Conservation (phyloP, 2,329 filamentous ascomycete genomes). For the Trichoderma hamatum region DNA sequence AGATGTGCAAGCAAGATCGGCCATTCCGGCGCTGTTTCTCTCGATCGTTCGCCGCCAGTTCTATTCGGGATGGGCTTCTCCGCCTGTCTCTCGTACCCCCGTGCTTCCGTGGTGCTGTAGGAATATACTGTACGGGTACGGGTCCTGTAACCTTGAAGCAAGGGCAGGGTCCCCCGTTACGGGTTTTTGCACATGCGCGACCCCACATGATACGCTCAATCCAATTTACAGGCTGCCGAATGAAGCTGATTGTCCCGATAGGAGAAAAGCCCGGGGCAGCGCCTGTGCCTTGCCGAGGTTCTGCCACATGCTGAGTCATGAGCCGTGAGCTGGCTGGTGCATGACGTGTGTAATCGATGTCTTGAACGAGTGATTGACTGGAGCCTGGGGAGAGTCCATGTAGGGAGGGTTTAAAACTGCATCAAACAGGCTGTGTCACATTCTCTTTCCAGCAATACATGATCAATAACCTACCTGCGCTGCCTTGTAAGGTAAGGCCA, state of each 20-base stretch:
- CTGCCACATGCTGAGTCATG: constrained; percentile 17
- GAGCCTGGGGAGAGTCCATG: background rate
- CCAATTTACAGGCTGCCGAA: constrained; percentile 13
- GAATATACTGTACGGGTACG: background rate
- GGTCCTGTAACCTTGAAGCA: background rate
- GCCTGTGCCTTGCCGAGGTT: constrained; percentile 12
- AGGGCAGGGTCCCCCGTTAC: background rate
- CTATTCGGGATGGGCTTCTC: constrained; percentile 6
- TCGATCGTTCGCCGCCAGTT: constrained; percentile 5
- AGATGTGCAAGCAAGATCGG: constrained; percentile 17
- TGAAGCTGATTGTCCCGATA: constrained; percentile 16
- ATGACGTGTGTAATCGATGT: background rate
- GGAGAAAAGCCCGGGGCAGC: constrained; percentile 6
- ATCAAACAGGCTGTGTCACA: background rate
- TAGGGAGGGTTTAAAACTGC: background rate
- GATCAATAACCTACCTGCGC: background rate
- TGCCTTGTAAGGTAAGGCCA: background rate
- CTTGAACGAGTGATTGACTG: background rate
- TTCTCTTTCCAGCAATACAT: background rate
- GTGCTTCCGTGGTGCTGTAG: background rate
- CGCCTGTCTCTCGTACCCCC: constrained; percentile 14
- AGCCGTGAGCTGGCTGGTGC: too few relatives aligned
- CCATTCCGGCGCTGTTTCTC: constrained; percentile 15
- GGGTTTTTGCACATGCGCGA: constrained; percentile 18
- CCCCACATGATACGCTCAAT: constrained; percentile 18